These are phyloP conservation scores for Ceratocystis alfenasii DNA, from an alignment of 2,329 filamentous ascomycete species.

Conservation along the genomic window DNA sequence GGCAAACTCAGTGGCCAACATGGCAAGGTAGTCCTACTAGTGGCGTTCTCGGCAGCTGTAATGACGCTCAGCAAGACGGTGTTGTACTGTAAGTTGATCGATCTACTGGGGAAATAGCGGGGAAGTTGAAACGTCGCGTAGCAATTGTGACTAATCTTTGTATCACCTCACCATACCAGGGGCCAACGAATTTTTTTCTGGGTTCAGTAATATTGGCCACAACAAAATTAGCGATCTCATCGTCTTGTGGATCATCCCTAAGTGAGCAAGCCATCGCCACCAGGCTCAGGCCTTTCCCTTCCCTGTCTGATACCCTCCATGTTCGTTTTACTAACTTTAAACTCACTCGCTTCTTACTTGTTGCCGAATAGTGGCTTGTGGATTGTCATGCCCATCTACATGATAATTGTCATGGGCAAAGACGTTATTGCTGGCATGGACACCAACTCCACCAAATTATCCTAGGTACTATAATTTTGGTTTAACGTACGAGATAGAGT, in stretches of 20 bases:
- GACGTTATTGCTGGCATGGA: slow-evolving; percentile 39
- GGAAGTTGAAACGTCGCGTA: background rate
- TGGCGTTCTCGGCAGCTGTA: slow-evolving; percentile 42
- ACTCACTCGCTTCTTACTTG: background rate
- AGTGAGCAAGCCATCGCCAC: slow-evolving; percentile 31
- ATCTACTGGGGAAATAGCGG: background rate
- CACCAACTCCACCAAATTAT: slow-evolving; percentile 32
- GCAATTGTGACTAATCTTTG: background rate
- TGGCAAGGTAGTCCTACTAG: slow-evolving; percentile 36
- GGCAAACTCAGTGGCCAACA: slow-evolving; percentile 33
- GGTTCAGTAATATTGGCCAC: slow-evolving; percentile 46
- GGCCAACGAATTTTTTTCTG: slow-evolving; percentile 45
- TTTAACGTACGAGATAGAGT: background rate
- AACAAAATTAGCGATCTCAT: slow-evolving; percentile 37
- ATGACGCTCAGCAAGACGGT: slow-evolving; percentile 53
- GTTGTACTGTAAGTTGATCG: slow-evolving; percentile 41
- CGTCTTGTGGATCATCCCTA: slow-evolving; percentile 46
- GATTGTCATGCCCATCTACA: slow-evolving; percentile 42
- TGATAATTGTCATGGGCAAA: slow-evolving; percentile 38
- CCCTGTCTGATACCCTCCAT: background rate
- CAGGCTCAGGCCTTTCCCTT: background rate
- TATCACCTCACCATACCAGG: slow-evolving; percentile 29
- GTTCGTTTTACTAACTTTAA: background rate
- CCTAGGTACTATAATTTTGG: background rate
- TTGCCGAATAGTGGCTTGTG: slow-evolving; percentile 37